A percentile compares a stretch with the other conserved stretches of the same genome.
These are phyloP conservation scores for Talaromyces sp. DNA, from an alignment of 2,329 filamentous ascomycete genomes.

Conservation along the genomic window DNA sequence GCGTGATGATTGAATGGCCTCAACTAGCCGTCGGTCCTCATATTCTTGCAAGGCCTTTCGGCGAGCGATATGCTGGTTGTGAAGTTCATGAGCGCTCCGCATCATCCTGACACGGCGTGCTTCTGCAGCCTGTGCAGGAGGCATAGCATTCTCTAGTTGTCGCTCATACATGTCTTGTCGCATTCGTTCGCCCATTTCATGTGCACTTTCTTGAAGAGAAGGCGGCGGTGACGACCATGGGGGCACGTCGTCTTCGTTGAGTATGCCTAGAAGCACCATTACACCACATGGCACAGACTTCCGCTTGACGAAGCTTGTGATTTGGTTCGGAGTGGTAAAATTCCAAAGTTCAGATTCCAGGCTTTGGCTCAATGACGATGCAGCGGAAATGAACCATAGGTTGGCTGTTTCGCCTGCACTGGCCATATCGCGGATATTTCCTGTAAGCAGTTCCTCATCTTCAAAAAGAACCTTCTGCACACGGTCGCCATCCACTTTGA, in stretches of 20 bases:
- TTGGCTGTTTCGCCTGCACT: conserved; percentile 21
- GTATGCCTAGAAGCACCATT: conserved; percentile 30
- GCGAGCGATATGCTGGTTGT: conserved; percentile 24
- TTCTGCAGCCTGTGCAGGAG: conserved; percentile 29
- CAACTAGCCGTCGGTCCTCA: conserved; percentile 26
- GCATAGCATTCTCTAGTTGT: conserved; percentile 28
- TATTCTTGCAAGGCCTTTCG: conserved; percentile 23
- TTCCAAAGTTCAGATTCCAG: conserved; percentile 26
- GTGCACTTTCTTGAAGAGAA: conserved; percentile 14
- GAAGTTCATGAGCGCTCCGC: conserved; percentile 22
- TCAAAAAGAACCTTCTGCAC: conserved; percentile 29
- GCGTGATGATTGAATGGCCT: conserved; percentile 29
- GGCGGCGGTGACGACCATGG: conserved; percentile 26
- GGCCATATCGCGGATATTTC: conserved; percentile 21
- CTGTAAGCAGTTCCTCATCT: conserved; percentile 25
- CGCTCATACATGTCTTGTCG: conserved; percentile 24
- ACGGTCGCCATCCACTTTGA: conserved; percentile 27
- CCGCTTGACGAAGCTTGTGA: conserved; percentile 26
- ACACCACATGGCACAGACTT: conserved; percentile 31
- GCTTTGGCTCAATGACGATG: conserved; percentile 26
- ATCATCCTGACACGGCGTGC: conserved; percentile 25
- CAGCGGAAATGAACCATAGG: conserved; percentile 31
- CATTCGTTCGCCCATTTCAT: conserved; percentile 23
- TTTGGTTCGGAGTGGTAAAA: conserved; percentile 27
- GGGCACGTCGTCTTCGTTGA: conserved; percentile 28